Base-by-base conservation (phyloP, 1,139 yeast species). In the Zygoascus meyerae region DNA sequence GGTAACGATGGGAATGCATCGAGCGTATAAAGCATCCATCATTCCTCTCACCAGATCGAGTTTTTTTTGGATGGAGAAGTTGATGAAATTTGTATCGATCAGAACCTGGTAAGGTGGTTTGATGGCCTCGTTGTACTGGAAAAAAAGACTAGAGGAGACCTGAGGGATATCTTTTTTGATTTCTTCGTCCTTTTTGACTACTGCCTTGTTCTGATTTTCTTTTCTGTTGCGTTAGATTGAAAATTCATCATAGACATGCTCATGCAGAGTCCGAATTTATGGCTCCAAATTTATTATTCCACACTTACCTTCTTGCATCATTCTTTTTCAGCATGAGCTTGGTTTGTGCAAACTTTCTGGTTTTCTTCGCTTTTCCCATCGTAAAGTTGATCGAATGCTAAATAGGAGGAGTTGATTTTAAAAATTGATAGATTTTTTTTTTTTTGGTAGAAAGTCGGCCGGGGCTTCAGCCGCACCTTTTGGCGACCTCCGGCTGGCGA, bases 301-400 rank as follows among this genome's bases (percentile, higher is more conserved):
- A 16, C 2, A 62, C 68, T 52, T 69, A 74, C 66, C 81, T 66
- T 55, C 92, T 73, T 31, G 80, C 77, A 56, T 87, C 95, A 57
- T 83, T 86, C 55, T 83, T 73, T 51, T 79, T 79, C 49, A 89
- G 69, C 40, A 89, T 79, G 51, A 95, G 79, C 68, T 92, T 92
- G 51, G 86, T 89, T 47, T 81, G 78, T n/a, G 95, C 95, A 62
- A 90, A 87, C 83, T 89, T 89, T 76, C 97, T 79, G 17, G 97
- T 92, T 72, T 90, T 92, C 72, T 84, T 89, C 37, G 95, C 96
- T 66, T 89, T 92, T 50, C 97, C 98, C 98, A 92, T 92, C 46
- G 32, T 48, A 28, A 15, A 9, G 17, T 18, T 9, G 35, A 12
- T 31, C 16, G 21, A n/a, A 8, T 8, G 39, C 17, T 17, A 6